phyloP scores from a whole-genome alignment of 116 monocot species.

The Papilionanthe hybrid region DNA sequence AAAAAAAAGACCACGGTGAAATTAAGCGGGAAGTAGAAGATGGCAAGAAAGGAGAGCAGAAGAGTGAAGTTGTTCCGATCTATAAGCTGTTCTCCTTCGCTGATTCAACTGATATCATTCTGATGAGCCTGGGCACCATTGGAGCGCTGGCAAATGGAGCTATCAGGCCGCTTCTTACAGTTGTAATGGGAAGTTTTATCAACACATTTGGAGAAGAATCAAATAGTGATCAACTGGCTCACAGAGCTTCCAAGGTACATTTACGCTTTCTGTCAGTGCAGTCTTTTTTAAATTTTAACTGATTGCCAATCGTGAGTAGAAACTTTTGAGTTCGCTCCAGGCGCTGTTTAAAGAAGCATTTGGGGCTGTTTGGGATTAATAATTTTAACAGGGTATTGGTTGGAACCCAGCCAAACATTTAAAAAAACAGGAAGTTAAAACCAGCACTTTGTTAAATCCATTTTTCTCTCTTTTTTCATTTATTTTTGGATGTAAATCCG shows the following conservation, averaged over 20 bases:
- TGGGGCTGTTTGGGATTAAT: too few relatives aligned
- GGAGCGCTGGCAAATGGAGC: constrained; percentile 38
- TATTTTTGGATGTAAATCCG: too few relatives aligned
- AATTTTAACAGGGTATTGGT: too few relatives aligned
- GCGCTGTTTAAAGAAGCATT: too few relatives aligned
- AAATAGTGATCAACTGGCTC: constrained; percentile 8
- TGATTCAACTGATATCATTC: constrained; percentile 24
- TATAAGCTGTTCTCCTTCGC: constrained; percentile 41
- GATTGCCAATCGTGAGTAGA: neutral
- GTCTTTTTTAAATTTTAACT: neutral
- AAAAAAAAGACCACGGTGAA: too few relatives aligned
- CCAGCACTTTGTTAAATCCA: too few relatives aligned
- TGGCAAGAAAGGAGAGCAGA: neutral
- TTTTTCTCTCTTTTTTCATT: too few relatives aligned
- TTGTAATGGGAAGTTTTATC: constrained; percentile 24
- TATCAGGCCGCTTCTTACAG: constrained; percentile 26
- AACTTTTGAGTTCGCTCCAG: neutral
- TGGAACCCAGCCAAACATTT: too few relatives aligned
- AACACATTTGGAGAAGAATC: constrained; percentile 24
- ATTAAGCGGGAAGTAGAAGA: neutral
- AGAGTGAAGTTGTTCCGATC: constrained; percentile 10
- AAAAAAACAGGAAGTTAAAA: too few relatives aligned
- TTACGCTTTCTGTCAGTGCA: neutral
- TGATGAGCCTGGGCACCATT: constrained; percentile 38
- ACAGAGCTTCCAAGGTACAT: constrained; percentile 21